Evolutionary conservation across 306 rosid species (phyloP).

Genomic region (Trichosanthes cucumerina): DNA sequence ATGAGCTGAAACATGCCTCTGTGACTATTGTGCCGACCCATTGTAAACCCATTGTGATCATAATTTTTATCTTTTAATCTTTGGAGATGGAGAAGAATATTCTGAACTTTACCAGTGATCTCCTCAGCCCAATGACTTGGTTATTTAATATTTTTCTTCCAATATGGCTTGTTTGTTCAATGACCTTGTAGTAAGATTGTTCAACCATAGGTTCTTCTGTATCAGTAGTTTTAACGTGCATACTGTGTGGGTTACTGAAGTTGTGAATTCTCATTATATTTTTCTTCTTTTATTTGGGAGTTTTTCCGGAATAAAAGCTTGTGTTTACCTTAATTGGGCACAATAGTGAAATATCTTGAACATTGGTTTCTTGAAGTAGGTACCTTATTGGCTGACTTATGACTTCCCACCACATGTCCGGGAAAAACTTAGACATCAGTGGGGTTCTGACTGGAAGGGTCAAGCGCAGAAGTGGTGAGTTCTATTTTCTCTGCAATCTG

Average conservation of each 20-base stretch:
- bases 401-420: constrained; percentile 82
- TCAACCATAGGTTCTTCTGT: neutral
- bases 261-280: neutral
- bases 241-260: neutral
- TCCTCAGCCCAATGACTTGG: neutral
- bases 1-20: neutral
- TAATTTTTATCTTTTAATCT: neutral
- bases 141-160: neutral
- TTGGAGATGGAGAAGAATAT: neutral
- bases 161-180: neutral
- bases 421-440: constrained; percentile 48
- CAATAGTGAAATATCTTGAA: constrained; percentile 1
- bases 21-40: neutral
- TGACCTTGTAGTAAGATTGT: neutral
- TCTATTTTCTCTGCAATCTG: neutral
- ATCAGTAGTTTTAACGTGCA: neutral
- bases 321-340: neutral
- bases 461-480: constrained; percentile 90
- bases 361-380: constrained; percentile 29
- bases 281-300: neutral
- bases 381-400: constrained; percentile 76
- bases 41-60: neutral
- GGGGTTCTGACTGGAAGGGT: constrained; percentile 94
- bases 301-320: neutral
- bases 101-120: neutral